Percentiles rank a stretch among this genome's conserved stretches.
Conservation (phyloP, 1,284 basidiomycete species). For the Schizopora paradoxa region DNA sequence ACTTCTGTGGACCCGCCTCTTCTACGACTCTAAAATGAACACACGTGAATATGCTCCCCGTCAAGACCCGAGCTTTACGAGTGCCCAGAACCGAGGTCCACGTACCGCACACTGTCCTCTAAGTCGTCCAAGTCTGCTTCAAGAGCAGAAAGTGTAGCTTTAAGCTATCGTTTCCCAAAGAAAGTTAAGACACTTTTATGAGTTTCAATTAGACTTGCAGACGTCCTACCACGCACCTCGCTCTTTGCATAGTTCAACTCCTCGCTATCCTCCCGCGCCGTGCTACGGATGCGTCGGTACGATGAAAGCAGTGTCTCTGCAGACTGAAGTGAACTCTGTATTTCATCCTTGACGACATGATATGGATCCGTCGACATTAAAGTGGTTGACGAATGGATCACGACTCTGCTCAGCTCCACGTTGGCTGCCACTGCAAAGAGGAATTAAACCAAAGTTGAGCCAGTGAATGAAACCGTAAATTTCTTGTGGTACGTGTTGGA, state of each 20-base stretch:
- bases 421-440: no score
- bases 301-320: conserved; percentile 69
- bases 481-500: no score
- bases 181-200: conserved; percentile 1
- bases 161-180: no score
- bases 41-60: background rate
- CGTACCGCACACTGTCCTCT: conserved; percentile 81
- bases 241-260: conserved; percentile 69
- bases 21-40: conserved; percentile 61
- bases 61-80: conserved; percentile 12
- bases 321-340: conserved; percentile 64
- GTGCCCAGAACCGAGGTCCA: conserved; percentile 6
- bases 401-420: no score
- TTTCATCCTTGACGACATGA: conserved; percentile 73
- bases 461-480: no score
- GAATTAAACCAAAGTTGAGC: no score
- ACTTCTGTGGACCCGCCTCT: conserved; percentile 73
- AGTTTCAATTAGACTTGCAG: background rate
- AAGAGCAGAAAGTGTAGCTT: conserved; percentile 66
- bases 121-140: conserved; percentile 85
- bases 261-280: conserved; percentile 58
- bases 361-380: conserved; percentile 80
- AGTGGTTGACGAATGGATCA: no score
- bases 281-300: conserved; percentile 70
- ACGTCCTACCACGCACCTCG: conserved; percentile 44